Conservation (phyloP, 768 basidiomycete species). For the Lenzites betulinus region DNA sequence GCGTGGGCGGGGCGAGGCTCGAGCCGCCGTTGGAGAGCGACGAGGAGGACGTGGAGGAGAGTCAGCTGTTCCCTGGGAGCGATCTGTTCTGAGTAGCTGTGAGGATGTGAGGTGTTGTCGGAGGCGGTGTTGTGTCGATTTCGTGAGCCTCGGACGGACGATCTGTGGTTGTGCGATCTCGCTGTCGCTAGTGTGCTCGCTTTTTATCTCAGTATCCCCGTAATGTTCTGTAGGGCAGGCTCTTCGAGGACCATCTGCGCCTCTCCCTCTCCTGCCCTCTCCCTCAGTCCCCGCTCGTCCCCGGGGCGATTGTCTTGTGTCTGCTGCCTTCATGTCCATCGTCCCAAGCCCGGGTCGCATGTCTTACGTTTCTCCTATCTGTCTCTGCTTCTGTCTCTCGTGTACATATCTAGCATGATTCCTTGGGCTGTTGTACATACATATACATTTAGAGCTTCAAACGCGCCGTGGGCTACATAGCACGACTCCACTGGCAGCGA, state of each 20-base stretch:
- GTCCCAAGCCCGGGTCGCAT: not conserved
- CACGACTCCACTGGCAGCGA: too few species aligned
- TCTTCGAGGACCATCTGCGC: not conserved
- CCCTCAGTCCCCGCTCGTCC: not conserved
- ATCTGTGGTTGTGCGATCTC: too few species aligned
- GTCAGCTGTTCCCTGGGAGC: conserved; percentile 46
- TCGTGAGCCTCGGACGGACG: not conserved
- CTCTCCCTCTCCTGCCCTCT: not conserved
- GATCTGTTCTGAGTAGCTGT: conserved; percentile 39
- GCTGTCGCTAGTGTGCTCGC: not conserved
- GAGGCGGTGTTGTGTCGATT: not conserved
- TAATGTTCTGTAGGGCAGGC: not conserved
- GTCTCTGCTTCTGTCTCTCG: not conserved
- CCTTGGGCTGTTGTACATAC: conserved; percentile 19
- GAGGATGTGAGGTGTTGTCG: too few species aligned
- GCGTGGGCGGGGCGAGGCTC: conserved; percentile 4
- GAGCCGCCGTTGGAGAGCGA: conserved; percentile 28
- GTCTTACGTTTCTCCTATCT: not conserved
- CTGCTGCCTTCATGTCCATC: not conserved
- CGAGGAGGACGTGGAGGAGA: conserved; percentile 33
- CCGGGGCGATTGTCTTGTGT: not conserved
- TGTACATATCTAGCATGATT: conserved; percentile 14
- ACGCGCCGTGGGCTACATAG: too few species aligned
- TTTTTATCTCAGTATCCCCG: conserved; percentile 9
- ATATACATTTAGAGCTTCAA: conserved; percentile 12